phyloP scores from a whole-genome alignment of 192 early-diverging fungal genomes.

The Rhizophagus clarus region DNA sequence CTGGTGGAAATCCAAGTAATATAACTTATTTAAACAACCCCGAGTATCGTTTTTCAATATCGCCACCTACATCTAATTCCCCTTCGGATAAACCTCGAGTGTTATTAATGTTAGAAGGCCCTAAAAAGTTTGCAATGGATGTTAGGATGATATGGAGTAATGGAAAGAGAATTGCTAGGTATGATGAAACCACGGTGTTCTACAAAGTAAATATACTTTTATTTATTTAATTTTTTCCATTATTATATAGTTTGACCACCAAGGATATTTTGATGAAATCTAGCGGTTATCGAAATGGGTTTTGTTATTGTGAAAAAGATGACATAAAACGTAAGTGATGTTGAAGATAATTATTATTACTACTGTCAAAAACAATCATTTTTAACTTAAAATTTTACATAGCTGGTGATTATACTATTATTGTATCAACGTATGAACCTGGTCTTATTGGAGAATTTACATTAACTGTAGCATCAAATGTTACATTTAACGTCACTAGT shows the following conservation, averaged over 20 bases:
- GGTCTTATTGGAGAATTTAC: slow-evolving; percentile 67
- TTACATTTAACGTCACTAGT: slow-evolving; percentile 49
- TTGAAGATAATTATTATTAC: background rate
- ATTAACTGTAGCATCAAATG: slow-evolving; percentile 61
- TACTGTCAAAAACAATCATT: background rate
- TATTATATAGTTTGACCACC: slow-evolving; percentile 42
- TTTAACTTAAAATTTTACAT: slow-evolving; percentile 9
- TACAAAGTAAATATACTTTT: background rate
- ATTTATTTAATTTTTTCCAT: slow-evolving; percentile 21
- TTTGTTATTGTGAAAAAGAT: slow-evolving; percentile 71
- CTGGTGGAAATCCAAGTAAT: slow-evolving; percentile 75
- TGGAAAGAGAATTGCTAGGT: slow-evolving; percentile 72
- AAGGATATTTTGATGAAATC: slow-evolving; percentile 71
- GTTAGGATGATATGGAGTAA: slow-evolving; percentile 65
- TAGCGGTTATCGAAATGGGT: slow-evolving; percentile 75
- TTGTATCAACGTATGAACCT: slow-evolving; percentile 80
- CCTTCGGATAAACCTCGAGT: slow-evolving; percentile 23
- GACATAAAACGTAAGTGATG: slow-evolving; percentile 54
- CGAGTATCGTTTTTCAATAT: slow-evolving; percentile 69
- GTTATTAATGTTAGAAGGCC: slow-evolving; percentile 68
- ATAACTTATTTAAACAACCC: slow-evolving; percentile 78
- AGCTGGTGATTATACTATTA: slow-evolving; percentile 78
- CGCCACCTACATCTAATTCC: slow-evolving; percentile 37
- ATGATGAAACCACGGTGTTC: background rate
- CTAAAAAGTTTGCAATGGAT: slow-evolving; percentile 66